Base-by-base conservation (phyloP, 2,329 filamentous ascomycete species). In the Arachnopeziza araneosa region DNA sequence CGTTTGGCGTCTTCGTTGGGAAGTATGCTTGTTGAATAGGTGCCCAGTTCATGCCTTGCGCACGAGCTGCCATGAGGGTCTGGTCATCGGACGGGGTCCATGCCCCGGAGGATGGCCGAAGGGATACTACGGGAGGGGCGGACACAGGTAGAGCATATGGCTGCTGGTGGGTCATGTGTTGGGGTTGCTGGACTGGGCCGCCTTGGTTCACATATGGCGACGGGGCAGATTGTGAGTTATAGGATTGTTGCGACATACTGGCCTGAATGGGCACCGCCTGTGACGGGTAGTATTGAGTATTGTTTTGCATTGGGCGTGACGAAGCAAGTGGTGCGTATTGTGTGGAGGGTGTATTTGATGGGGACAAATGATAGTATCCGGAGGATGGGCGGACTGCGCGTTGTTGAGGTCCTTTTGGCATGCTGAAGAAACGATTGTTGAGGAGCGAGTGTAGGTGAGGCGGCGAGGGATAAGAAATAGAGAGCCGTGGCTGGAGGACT, bases 1-100 rank as follows among this genome's bases (percentile, higher is more conserved):
- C 92, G 72, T 72, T 73, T 1, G 70, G 78, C 9, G 84, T 85
- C 78, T 96, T 96, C 72, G 76, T 80, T 1, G 87, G 88, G 72
- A 96, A 96, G 75, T 91, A 85, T 63, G 81, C 83, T 63, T 80
- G 80, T 68, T 91, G 87, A 71, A 96, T 95, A 68, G 90, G 87
- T 57, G 84, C 83, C 91, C 91, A 96, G 75, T 93, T 93, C 72
- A 92, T 81, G 24, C 89, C 89, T 69, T 87, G 84, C 54, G 87
- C 83, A 57, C 91, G 84, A 19, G 90, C 89, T 51, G 79, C 76
- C 63, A 93, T 79, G 51, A 96, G 82, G 48, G 84, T 84, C 68
- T 88, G 82, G 73, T 96, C 91, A 67, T 95, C 90, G 54, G 84
- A 80, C 1, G 82, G 77, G 32, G 83, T 87, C 91, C 91, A 96